Conservation (phyloP, 805 yeast genomes). For the Priceomyces carsonii region DNA sequence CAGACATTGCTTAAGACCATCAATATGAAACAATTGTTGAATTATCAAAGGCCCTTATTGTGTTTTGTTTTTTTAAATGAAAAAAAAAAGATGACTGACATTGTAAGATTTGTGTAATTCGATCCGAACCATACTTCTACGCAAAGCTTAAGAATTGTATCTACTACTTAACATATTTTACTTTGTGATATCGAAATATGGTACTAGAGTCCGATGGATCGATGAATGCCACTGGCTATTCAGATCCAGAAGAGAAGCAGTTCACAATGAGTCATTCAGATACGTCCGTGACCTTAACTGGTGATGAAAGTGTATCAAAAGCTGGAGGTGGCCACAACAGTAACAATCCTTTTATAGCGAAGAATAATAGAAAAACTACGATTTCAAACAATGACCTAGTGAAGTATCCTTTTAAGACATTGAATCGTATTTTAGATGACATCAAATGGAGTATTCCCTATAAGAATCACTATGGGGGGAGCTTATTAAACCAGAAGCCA, state of each 20-base stretch:
- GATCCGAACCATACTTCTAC: too few relatives aligned
- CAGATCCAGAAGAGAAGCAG: too few relatives aligned
- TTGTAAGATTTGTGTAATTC: too few relatives aligned
- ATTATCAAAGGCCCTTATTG: too few relatives aligned
- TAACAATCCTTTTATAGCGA: constrained; percentile 4
- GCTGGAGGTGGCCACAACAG: too few relatives aligned
- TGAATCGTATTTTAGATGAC: constrained; percentile 69
- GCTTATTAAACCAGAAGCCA: constrained; percentile 31
- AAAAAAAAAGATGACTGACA: too few relatives aligned
- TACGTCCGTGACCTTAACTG: background rate
- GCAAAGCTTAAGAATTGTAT: too few relatives aligned
- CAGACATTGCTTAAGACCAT: constrained; percentile 1
- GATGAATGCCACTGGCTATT: background rate
- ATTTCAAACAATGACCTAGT: constrained; percentile 10
- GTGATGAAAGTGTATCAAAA: background rate
- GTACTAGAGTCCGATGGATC: background rate
- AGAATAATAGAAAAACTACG: constrained; percentile 8
- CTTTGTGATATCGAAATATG: too few relatives aligned
- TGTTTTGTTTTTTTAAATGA: too few relatives aligned
- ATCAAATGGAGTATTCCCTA: constrained; percentile 37
- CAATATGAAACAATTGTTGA: too few relatives aligned
- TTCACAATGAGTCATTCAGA: constrained; percentile 1
- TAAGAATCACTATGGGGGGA: constrained; percentile 10
- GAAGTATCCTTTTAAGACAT: constrained; percentile 53
- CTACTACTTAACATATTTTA: too few relatives aligned